Percentiles rank a stretch among this genome's conserved stretches.
Evolutionary conservation across 805 yeast species (phyloP).

Genomic region (Candida multigemmis): DNA sequence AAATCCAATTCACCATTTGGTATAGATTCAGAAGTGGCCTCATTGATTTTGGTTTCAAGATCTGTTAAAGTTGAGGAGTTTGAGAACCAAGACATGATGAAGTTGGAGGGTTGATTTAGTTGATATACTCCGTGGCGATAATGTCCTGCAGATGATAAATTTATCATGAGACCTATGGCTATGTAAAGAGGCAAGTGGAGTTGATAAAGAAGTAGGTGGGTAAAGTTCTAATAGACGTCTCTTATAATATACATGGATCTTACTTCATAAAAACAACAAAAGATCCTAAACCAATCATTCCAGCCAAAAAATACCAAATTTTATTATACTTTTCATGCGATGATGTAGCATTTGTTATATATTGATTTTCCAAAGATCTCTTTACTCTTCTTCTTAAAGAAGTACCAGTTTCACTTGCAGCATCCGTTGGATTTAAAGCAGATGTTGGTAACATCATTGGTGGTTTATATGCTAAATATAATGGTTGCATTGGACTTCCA

Average conservation of each 20-base stretch:
- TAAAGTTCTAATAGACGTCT: too few species aligned
- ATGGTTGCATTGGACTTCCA: slow-evolving; percentile 76
- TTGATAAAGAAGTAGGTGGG: too few species aligned
- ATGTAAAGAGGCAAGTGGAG: too few species aligned
- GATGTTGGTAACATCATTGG: slow-evolving; percentile 93
- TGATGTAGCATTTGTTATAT: slow-evolving; percentile 64
- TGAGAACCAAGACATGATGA: slow-evolving; percentile 47
- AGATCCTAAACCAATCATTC: slow-evolving; percentile 31
- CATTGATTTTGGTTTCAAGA: slow-evolving; percentile 56
- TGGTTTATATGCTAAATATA: slow-evolving; percentile 87
- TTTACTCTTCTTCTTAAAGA: slow-evolving; percentile 40
- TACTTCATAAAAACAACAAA: slow-evolving; percentile 21
- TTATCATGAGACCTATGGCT: too few species aligned
- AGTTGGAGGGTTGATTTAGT: neutral
- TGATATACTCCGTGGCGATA: neutral
- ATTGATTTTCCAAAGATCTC: slow-evolving; percentile 72
- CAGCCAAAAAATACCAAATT: slow-evolving; percentile 52
- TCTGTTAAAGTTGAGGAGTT: slow-evolving; percentile 22
- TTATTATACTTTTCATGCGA: slow-evolving; percentile 29
- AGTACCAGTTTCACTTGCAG: slow-evolving; percentile 23
- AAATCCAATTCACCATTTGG: slow-evolving; percentile 87
- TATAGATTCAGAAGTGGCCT: slow-evolving; percentile 81
- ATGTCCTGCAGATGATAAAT: too few species aligned
- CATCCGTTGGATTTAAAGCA: slow-evolving; percentile 79
- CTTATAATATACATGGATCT: too few species aligned